phyloP scores from a whole-genome alignment of 108 stramenopile species.

The Cylindrotheca closterium region DNA sequence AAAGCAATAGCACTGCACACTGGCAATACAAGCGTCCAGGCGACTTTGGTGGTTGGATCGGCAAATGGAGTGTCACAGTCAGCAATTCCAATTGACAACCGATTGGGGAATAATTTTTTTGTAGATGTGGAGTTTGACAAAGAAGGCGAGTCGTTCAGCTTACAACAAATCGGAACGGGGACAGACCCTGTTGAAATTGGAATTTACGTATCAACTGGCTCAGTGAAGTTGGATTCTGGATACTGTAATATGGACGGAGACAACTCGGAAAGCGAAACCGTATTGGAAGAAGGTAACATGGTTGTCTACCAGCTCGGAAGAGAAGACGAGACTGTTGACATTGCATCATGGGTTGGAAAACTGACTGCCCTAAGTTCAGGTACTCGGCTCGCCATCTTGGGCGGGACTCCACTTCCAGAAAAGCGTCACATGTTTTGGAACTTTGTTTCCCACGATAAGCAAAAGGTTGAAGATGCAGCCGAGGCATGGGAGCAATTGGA shows the following conservation, averaged over 20 bases:
- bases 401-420: constrained; percentile 14
- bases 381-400: constrained; percentile 16
- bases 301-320: too few species aligned
- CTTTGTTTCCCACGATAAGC: constrained; percentile 11
- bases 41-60: constrained; percentile 13
- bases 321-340: too few species aligned
- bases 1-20: neutral
- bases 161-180: neutral
- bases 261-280: too few species aligned
- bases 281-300: too few species aligned
- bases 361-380: neutral
- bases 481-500: constrained; percentile 16
- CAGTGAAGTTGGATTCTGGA: neutral
- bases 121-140: constrained; percentile 7
- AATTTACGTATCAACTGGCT: constrained; percentile 15
- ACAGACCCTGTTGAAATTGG: constrained; percentile 11
- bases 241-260: too few species aligned
- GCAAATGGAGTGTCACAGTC: neutral
- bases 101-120: constrained; percentile 14
- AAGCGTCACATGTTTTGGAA: constrained; percentile 27
- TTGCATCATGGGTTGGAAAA: too few species aligned
- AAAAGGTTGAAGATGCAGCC: constrained; percentile 13
- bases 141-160: neutral
- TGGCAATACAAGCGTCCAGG: neutral
- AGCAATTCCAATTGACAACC: constrained; percentile 9